These are phyloP conservation scores for Groenewaldozyma salmanticensis DNA, from an alignment of 805 yeast genomes.

Conservation along the genomic window DNA sequence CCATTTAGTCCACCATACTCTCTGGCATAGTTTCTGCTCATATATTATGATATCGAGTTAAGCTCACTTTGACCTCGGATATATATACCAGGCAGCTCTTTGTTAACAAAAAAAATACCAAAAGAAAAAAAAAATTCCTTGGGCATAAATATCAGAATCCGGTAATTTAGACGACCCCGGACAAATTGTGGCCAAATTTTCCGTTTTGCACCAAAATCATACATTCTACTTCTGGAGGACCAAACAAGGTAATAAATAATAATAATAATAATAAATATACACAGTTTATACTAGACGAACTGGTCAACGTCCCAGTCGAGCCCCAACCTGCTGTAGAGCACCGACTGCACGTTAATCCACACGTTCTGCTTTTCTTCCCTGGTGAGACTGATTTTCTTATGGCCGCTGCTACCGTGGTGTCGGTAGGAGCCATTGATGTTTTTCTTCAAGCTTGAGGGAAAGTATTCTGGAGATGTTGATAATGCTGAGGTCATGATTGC, in stretches of 20 bases:
- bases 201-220: not conserved
- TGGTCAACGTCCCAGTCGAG: constrained; percentile 42
- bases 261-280: not conserved
- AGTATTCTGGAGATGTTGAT: constrained; percentile 21
- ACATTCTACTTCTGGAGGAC: not conserved
- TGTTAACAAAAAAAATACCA: not conserved
- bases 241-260: constrained; percentile 1
- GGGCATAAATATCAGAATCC: not conserved
- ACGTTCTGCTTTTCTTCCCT: constrained; percentile 48
- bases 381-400: constrained; percentile 27
- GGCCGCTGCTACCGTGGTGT: constrained; percentile 4
- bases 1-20: no score
- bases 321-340: constrained; percentile 48
- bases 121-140: not conserved
- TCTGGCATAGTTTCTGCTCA: no score
- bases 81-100: no score
- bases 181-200: not conserved
- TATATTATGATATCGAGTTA: no score
- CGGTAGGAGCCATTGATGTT: not conserved
- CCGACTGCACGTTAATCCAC: constrained; percentile 57
- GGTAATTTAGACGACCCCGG: not conserved
- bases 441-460: constrained; percentile 3
- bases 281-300: constrained; percentile 12
- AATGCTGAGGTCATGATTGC: constrained; percentile 23
- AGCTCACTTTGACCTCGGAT: no score